Percentiles rank a stretch among this genome's conserved stretches.
Conservation (phyloP, 1,139 yeast genomes). For the Yamadazyma oceani region DNA sequence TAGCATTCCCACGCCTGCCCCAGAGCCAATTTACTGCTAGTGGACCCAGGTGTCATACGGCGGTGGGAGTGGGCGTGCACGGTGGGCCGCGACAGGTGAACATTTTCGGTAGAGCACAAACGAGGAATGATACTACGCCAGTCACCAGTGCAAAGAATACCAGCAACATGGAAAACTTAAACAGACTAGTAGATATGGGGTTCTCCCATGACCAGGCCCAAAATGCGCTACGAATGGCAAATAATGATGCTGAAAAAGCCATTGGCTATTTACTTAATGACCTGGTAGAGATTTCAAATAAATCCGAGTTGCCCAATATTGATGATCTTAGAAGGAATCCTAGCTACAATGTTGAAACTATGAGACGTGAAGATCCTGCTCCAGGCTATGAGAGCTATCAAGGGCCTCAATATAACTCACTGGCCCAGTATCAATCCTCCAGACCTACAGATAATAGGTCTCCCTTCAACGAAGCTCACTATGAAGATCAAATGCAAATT, state of each 20-base stretch:
- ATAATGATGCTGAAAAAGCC: conserved; percentile 55
- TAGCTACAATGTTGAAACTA: too few relatives aligned
- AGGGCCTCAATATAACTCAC: too few relatives aligned
- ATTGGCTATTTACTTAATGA: conserved; percentile 53
- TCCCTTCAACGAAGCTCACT: not conserved
- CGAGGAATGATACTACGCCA: too few relatives aligned
- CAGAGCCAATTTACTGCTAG: too few relatives aligned
- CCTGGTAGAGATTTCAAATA: conserved; percentile 17
- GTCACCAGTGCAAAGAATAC: too few relatives aligned
- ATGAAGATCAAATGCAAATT: conserved; percentile 1
- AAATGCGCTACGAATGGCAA: conserved; percentile 40
- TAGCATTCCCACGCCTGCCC: too few relatives aligned
- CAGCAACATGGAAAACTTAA: conserved; percentile 12
- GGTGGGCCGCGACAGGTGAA: too few relatives aligned
- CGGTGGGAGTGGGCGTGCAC: too few relatives aligned
- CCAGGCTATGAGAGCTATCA: too few relatives aligned
- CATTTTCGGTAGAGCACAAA: too few relatives aligned
- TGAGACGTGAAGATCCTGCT: too few relatives aligned
- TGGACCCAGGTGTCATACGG: too few relatives aligned
- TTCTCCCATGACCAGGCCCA: conserved; percentile 46
- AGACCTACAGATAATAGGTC: not conserved
- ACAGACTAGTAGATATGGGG: conserved; percentile 59
- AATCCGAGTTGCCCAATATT: conserved; percentile 19
- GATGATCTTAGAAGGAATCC: not conserved
- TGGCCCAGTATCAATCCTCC: not conserved